A percentile compares a stretch with the other conserved stretches of the same genome.
These are phyloP conservation scores for Scedosporium minutisporum DNA, from an alignment of 2,329 filamentous ascomycete genomes.

Conservation along the genomic window DNA sequence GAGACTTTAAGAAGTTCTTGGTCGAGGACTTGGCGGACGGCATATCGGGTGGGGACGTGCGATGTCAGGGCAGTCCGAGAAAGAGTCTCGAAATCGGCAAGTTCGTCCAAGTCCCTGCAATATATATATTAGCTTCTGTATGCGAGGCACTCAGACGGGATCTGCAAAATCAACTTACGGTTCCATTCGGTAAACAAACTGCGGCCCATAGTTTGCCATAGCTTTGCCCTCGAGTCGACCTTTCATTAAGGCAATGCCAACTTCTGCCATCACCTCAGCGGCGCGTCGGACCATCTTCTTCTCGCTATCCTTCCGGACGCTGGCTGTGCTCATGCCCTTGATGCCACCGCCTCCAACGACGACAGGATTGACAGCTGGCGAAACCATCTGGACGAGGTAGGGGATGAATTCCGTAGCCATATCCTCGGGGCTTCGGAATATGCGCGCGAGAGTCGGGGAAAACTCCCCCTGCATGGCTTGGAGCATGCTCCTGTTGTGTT, in stretches of 20 bases:
- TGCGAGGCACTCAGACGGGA: background rate
- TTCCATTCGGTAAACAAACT: slow-evolving; percentile 90
- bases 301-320: slow-evolving; percentile 79
- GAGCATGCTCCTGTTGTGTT: slow-evolving; percentile 66
- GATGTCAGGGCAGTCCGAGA: slow-evolving; percentile 42
- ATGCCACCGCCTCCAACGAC: slow-evolving; percentile 60
- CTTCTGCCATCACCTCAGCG: slow-evolving; percentile 71
- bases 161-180: slow-evolving; percentile 49
- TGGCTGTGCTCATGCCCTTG: slow-evolving; percentile 59
- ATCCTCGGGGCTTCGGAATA: slow-evolving; percentile 70
- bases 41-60: slow-evolving; percentile 72
- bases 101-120: slow-evolving; percentile 58
- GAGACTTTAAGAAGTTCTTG: slow-evolving; percentile 76
- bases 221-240: slow-evolving; percentile 67
- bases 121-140: slow-evolving; percentile 10
- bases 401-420: slow-evolving; percentile 77
- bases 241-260: slow-evolving; percentile 72
- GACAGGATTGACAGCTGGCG: slow-evolving; percentile 85
- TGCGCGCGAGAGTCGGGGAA: slow-evolving; percentile 59
- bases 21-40: slow-evolving; percentile 85
- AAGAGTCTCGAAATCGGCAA: slow-evolving; percentile 65
- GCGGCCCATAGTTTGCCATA: slow-evolving; percentile 45
- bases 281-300: slow-evolving; percentile 71
- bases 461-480: slow-evolving; percentile 64
- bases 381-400: slow-evolving; percentile 72